Evolutionary conservation across 129 eudicot genomes (phyloP).

Genomic region (Flaveria sonorensis): DNA sequence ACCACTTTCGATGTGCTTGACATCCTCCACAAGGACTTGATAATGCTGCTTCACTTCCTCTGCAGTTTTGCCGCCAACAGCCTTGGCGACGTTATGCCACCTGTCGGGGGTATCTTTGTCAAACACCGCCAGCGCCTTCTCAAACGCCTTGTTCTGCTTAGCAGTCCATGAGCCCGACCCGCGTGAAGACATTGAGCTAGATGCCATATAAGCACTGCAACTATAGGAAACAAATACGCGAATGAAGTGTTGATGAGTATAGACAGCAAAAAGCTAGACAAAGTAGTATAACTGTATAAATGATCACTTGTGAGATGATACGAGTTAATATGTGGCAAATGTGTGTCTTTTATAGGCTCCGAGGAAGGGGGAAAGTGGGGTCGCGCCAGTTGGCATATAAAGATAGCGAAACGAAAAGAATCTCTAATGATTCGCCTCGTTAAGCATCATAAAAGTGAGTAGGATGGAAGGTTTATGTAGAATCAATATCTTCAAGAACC

Average conservation of each 20-base stretch:
- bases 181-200: conserved; percentile 57
- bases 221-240: neutral
- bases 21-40: conserved; percentile 61
- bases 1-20: conserved; percentile 63
- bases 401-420: conserved; percentile 38
- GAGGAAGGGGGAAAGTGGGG: conserved; percentile 46
- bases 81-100: conserved; percentile 75
- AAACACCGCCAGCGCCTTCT: conserved; percentile 71
- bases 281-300: too few relatives aligned
- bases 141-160: conserved; percentile 77
- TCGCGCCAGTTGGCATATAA: conserved; percentile 52
- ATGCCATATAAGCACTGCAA: conserved; percentile 36
- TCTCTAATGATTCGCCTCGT: conserved; percentile 37
- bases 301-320: conserved; percentile 32
- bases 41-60: conserved; percentile 80
- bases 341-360: conserved; percentile 62
- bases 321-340: conserved; percentile 39
- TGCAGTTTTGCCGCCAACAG: conserved; percentile 64
- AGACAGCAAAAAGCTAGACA: too few relatives aligned
- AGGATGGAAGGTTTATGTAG: conserved; percentile 9
- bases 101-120: conserved; percentile 83
- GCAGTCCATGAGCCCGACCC: conserved; percentile 67
- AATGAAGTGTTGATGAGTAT: conserved; percentile 22
- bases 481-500: conserved; percentile 39
- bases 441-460: conserved; percentile 48